Base-by-base conservation (phyloP, 2,329 filamentous ascomycete species). In the Calonectria naviculata region DNA sequence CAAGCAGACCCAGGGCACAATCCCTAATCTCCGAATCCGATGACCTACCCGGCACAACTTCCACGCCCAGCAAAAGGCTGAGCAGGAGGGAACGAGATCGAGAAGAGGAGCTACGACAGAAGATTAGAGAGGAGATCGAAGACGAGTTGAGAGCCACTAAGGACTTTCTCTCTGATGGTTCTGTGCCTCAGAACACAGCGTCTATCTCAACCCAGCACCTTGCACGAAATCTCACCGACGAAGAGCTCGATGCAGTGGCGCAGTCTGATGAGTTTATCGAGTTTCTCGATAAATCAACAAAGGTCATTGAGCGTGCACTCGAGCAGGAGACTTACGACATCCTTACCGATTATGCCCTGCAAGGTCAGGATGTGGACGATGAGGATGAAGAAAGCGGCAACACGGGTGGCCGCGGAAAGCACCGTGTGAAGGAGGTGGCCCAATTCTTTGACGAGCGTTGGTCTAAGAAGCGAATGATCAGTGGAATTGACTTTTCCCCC, bases 381-480 rank as follows among this genome's bases (percentile, higher is more conserved):
- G 95, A 97, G 60, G 94, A 97, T 68, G 95, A 95, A 75, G 92
- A 94, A 74, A 87, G 84, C 62, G 93, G 93, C 19, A 93, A 93
- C 70, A 90, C 89, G 3, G 89, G 90, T 36, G 93, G 92, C 5
- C 93, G 93, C 74, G 93, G 92, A 62, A 91, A 93, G 46, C 88
- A 94, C 75, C 90, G 93, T 74, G 90, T 97, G 78, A 96, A 94
- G 81, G 95, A 99, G 83, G 88, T 98, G 60, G 92, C 93, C 41
- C 96, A 98, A 79, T 98, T 98, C 83, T 98, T 94, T 84, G 95
- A 98, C 80, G 94, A 97, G 72, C 90, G 95, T 81, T 98, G 96
- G 94, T 97, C 95, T 80, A 97, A 97, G 87, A 98, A 98, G 86
- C 93, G 95, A 75, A 98, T 98, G 93, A 93, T 99, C 80, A 98